Base-by-base conservation (phyloP, 768 basidiomycete genomes). In the Pholiota microspora region DNA sequence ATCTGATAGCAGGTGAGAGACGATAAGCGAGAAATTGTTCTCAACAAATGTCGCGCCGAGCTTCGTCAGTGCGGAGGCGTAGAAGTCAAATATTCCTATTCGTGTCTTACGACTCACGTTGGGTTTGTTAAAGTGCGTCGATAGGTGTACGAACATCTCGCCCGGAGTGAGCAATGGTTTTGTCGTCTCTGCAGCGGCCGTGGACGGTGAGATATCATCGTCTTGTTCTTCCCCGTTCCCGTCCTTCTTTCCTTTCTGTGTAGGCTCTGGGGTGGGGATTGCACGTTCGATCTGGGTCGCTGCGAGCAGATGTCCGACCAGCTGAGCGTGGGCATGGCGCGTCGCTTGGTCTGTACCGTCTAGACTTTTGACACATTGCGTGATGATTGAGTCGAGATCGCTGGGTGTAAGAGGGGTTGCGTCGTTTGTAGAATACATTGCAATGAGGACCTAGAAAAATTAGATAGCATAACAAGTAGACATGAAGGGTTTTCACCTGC, bases 1-100 rank as follows among this genome's bases (percentile, higher is more conserved):
- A 54, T 96, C 94, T 8, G 71, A 75, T 71, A 93, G 79, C 53
- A 98, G 69, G 68, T 98, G 95, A 29, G 75, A 74, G 27, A 90
- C 78, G 53, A 99, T 82, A 18, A 88, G 77, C 5, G 84, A 77
- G 58, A 94, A 98, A 65, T 96, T 89, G 16, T 71, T 68, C 68
- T 99, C 95, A 42, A 92, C 84, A 66, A 90, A 98, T 0, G 71
- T 64, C 2, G 86, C 57, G 0, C 95, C 96, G 7, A 98, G 83
- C 8, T 80, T 77, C 3, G 78, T 81, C 59, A 98, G 77, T 2
- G 96, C 69, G 0, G 89, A 83, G 4, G 85, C 79, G 63, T 98
- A 97, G 61, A 92, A 86, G 59, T 97, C 92, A 65, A 97, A 87
- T 21, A 98, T 81, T 6, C 92, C 94, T 29, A 93, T 86, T 18